These are phyloP conservation scores for Fusarium irregulare DNA, from an alignment of 2,329 filamentous ascomycete genomes.

Conservation along the genomic window DNA sequence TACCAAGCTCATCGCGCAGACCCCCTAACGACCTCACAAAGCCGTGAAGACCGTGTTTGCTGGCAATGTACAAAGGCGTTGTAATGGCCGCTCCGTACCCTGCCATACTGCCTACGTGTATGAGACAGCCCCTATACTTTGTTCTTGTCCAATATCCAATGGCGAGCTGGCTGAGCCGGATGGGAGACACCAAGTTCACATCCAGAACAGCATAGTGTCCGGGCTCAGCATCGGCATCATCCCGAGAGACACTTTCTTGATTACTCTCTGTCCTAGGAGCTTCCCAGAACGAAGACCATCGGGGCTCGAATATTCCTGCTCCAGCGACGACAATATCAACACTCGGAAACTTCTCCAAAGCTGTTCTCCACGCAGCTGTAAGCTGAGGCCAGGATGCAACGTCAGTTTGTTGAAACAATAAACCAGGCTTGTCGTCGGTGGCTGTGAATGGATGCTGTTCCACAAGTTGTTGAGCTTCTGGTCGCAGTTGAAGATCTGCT, in stretches of 20 bases:
- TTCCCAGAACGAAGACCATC: conserved; percentile 53
- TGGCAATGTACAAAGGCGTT: conserved; percentile 53
- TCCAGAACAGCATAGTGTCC: conserved; percentile 52
- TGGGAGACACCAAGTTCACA: conserved; percentile 53
- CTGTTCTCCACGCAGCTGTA: conserved; percentile 45
- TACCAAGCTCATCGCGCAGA: conserved; percentile 46
- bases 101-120: conserved; percentile 52
- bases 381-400: conserved; percentile 53
- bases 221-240: conserved; percentile 45
- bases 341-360: conserved; percentile 45
- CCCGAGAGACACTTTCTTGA: conserved; percentile 43
- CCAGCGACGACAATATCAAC: conserved; percentile 54
- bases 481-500: conserved; percentile 51
- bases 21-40: conserved; percentile 50
- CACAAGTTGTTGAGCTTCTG: conserved; percentile 51
- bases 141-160: conserved; percentile 52
- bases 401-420: conserved; percentile 53
- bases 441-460: conserved; percentile 46
- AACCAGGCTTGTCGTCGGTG: conserved; percentile 37
- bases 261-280: conserved; percentile 48
- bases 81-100: conserved; percentile 46
- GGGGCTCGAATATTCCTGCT: conserved; percentile 54
- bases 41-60: conserved; percentile 53
- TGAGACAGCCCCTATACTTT: conserved; percentile 46
- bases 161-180: conserved; percentile 54